phyloP scores from a whole-genome alignment of 1,284 basidiomycete genomes.

The Phlebopus sp. region DNA sequence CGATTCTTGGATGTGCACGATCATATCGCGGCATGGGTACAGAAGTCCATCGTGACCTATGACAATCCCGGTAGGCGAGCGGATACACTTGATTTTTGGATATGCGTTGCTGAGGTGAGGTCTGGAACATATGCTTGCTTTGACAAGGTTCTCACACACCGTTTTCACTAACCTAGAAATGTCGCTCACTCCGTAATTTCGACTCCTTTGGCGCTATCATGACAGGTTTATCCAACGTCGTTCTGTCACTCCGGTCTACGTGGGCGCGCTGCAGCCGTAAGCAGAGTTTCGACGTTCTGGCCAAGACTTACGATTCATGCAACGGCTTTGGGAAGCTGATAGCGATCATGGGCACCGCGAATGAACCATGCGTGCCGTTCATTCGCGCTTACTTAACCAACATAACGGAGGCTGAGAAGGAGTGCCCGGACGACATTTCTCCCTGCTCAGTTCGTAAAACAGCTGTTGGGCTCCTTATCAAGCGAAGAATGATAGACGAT shows the following conservation, averaged over 20 bases:
- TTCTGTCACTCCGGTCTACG: conserved; percentile 58
- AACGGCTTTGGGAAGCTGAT: conserved; percentile 61
- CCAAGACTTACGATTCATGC: conserved; percentile 54
- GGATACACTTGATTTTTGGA: conserved; percentile 68
- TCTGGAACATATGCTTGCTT: neutral
- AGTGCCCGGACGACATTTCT: conserved; percentile 33
- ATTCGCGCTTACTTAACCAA: conserved; percentile 62
- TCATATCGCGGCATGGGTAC: conserved; percentile 64
- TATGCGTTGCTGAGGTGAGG: conserved; percentile 71
- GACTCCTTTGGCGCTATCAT: conserved; percentile 66
- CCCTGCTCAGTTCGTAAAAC: conserved; percentile 30
- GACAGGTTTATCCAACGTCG: conserved; percentile 57
- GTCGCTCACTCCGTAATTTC: conserved; percentile 61
- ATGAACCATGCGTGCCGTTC: conserved; percentile 67
- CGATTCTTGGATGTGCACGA: conserved; percentile 61
- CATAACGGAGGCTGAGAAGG: conserved; percentile 54
- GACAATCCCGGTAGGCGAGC: conserved; percentile 52
- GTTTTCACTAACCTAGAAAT: conserved; percentile 47
- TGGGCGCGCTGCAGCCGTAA: conserved; percentile 62
- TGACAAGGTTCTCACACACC: neutral
- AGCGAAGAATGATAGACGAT: conserved; percentile 57
- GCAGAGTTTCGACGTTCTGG: conserved; percentile 48
- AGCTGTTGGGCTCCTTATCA: conserved; percentile 43
- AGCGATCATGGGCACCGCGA: conserved; percentile 43
- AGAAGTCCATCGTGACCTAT: conserved; percentile 52